Conservation (phyloP, 805 yeast genomes). For the Wickerhamomyces rabaulensis region DNA sequence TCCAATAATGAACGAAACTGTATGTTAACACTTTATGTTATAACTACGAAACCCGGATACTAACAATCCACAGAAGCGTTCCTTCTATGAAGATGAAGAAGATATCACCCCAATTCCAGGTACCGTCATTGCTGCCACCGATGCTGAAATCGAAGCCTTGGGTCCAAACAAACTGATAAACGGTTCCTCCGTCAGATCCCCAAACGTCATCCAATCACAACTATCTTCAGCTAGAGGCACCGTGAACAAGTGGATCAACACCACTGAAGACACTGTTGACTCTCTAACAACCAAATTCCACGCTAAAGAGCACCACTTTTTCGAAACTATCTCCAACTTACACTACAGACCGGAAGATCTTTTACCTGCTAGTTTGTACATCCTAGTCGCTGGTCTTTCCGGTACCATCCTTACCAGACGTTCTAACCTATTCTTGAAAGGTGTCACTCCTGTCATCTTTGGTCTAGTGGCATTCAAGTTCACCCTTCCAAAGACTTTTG, state of each 20-base stretch:
- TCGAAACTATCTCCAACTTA: conserved; percentile 56
- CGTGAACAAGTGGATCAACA: conserved; percentile 14
- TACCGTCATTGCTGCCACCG: conserved; percentile 38
- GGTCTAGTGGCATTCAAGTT: conserved; percentile 62
- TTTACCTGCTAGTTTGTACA: conserved; percentile 65
- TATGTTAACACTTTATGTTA: background rate
- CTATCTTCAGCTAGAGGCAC: conserved; percentile 45
- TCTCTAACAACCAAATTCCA: conserved; percentile 45
- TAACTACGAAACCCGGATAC: background rate
- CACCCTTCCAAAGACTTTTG: conserved; percentile 69
- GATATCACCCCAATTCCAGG: conserved; percentile 46
- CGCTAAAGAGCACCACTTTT: conserved; percentile 56
- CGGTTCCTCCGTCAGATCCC: conserved; percentile 54
- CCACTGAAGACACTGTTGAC: conserved; percentile 36
- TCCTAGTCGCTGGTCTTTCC: conserved; percentile 61
- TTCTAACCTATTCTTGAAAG: conserved; percentile 50
- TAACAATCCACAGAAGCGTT: background rate
- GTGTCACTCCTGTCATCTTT: conserved; percentile 50
- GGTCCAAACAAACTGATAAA: conserved; percentile 45
- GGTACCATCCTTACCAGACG: conserved; percentile 74
- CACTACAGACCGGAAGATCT: conserved; percentile 64
- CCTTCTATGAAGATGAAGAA: conserved; percentile 46
- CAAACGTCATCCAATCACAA: conserved; percentile 40
- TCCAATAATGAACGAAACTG: conserved; percentile 3
- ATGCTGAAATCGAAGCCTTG: conserved; percentile 35